Conservation (phyloP, 352 stramenopile species). For the Globisporangium okanoganense region DNA sequence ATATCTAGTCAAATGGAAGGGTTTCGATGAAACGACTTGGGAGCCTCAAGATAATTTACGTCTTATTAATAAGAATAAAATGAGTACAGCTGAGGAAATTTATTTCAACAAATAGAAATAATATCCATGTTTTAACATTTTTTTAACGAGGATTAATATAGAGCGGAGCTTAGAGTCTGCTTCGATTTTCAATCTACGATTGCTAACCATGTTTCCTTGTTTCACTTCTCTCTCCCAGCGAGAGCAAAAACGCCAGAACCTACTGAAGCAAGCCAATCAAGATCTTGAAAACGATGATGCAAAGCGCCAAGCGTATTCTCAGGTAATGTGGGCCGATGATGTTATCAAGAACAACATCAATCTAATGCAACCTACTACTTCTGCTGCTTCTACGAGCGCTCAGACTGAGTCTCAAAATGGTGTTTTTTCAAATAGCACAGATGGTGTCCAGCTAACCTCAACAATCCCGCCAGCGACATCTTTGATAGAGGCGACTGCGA, state of each 20-base stretch:
- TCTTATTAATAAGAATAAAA: slow-evolving; percentile 17
- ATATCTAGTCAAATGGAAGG: slow-evolving; percentile 18
- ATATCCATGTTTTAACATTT: not conserved
- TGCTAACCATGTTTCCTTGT: not conserved
- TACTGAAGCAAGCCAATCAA: not conserved
- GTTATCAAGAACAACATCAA: not conserved
- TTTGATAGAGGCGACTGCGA: too few species aligned
- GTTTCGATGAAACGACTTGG: slow-evolving; percentile 14
- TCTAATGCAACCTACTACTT: too few species aligned
- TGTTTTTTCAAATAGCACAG: too few species aligned
- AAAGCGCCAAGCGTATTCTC: not conserved
- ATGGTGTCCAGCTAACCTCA: too few species aligned
- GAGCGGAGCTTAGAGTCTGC: not conserved
- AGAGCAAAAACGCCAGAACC: not conserved
- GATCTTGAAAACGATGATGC: not conserved
- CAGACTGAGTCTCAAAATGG: too few species aligned
- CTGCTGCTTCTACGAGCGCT: too few species aligned
- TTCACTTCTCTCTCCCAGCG: not conserved
- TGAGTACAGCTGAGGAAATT: slow-evolving; percentile 3
- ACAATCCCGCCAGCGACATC: too few species aligned
- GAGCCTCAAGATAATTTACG: slow-evolving; percentile 17
- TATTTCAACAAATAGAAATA: not conserved
- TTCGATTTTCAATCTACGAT: too few species aligned
- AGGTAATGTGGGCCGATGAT: not conserved
- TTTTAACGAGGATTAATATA: not conserved